Percentiles rank a stretch among this genome's conserved stretches.
phyloP scores from a whole-genome alignment of 805 yeast species.

The Cyberlindnera bimundalis region DNA sequence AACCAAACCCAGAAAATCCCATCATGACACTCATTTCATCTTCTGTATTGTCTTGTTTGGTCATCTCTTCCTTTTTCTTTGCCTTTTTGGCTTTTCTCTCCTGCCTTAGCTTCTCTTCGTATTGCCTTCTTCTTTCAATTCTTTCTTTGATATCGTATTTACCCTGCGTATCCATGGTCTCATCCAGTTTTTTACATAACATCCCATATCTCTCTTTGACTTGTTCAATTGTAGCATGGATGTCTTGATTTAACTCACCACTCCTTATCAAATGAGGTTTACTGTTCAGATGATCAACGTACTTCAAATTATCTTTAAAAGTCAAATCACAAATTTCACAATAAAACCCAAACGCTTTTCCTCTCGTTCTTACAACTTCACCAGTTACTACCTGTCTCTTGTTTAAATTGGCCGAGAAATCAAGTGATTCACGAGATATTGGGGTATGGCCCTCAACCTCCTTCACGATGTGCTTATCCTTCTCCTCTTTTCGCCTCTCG shows the following conservation, averaged over 20 bases:
- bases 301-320: slow-evolving; percentile 77
- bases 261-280: slow-evolving; percentile 56
- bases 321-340: slow-evolving; percentile 80
- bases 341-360: slow-evolving; percentile 76
- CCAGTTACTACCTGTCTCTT: slow-evolving; percentile 32
- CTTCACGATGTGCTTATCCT: slow-evolving; percentile 14
- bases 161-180: slow-evolving; percentile 15
- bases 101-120: slow-evolving; percentile 35
- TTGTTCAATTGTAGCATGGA: slow-evolving; percentile 45
- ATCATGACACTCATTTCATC: slow-evolving; percentile 38
- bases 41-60: slow-evolving; percentile 13
- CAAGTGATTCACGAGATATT: slow-evolving; percentile 19
- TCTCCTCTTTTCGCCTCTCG: slow-evolving; percentile 23
- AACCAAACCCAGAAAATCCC: slow-evolving; percentile 60
- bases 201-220: slow-evolving; percentile 39
- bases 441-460: slow-evolving; percentile 9
- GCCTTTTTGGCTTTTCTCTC: slow-evolving; percentile 25
- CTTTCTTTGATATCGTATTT: slow-evolving; percentile 37
- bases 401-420: slow-evolving; percentile 31
- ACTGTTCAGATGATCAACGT: slow-evolving; percentile 79
- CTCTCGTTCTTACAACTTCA: slow-evolving; percentile 33
- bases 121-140: slow-evolving; percentile 36
- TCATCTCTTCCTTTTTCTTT: slow-evolving; percentile 13
- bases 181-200: slow-evolving; percentile 33
- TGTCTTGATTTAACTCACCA: slow-evolving; percentile 36